Evolutionary conservation across 257 asterid genomes (phyloP), one percentile per base, ranked within the genome.

Genomic region (Solanum neorickii): DNA sequence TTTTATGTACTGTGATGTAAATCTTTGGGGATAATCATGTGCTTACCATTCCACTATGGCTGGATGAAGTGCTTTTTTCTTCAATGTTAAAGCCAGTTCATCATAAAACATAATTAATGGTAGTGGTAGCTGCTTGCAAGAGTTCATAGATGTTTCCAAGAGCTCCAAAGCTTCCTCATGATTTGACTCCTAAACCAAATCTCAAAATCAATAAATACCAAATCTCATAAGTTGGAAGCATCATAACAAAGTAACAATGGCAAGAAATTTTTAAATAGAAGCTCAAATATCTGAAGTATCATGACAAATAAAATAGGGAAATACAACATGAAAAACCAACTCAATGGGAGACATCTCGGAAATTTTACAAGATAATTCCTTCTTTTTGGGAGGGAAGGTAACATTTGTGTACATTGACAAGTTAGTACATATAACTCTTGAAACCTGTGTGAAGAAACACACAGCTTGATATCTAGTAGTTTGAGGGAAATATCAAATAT

Each of bases 151-250:
- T 88, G 92, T 86, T 90, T 91, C 92, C 91, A 95, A 89, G 87
- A 95, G 95, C 92, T 94, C 98, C 93, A 95, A 89, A 90, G 98
- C 98, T 90, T 94, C 98, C 86, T 94, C 96, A 29, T 89, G 83
- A 88, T 94, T 94, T 88, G 98, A 87, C 88, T 92, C 92, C 98
- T 95, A 89, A 85, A 90, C 39, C 39, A 44, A 91, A 90, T 39
- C 59, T 47, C 31, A 42, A 86, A 73, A 78, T 89, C 88, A 73
- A 89, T 84, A 87, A 59, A 77, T 47, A 80, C 68, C 85, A 83
- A 76, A 90, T 82, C 68, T 76, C 86, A 89, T 29, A 44, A 77
- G 74, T 82, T 44, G 39, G 83, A 42, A 77, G 65, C 29, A 77
- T 42, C 77, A 46, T 23, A 31, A 42, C 33, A 72, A 47, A 80